These are phyloP conservation scores for Ganoderma lucidum DNA, from an alignment of 1,284 basidiomycete species.

Conservation along the genomic window DNA sequence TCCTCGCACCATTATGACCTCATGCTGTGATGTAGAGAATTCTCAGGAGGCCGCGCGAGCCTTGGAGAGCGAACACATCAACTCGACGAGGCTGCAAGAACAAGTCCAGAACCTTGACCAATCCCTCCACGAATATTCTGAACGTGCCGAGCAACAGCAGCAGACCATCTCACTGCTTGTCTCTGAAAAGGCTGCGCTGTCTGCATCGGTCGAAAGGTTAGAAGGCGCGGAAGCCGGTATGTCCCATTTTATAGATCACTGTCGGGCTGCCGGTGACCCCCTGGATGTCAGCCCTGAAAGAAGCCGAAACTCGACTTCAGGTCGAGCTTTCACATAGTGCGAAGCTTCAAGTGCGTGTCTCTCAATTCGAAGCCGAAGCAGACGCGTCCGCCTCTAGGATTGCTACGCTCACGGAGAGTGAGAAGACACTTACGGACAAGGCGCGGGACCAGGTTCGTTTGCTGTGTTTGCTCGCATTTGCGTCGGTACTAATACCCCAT, in stretches of 20 bases:
- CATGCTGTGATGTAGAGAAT: slow-evolving; percentile 24
- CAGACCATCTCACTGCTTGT: slow-evolving; percentile 50
- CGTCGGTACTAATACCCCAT: not conserved
- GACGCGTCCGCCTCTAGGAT: slow-evolving; percentile 44
- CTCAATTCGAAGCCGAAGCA: slow-evolving; percentile 50
- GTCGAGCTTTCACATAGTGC: slow-evolving; percentile 51
- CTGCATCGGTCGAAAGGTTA: slow-evolving; percentile 43
- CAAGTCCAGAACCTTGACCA: slow-evolving; percentile 37
- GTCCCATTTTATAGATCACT: not conserved
- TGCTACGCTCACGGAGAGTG: slow-evolving; percentile 53
- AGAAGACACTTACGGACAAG: slow-evolving; percentile 64
- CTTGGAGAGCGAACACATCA: slow-evolving; percentile 33
- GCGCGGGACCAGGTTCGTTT: slow-evolving; percentile 66
- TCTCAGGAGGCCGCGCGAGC: slow-evolving; percentile 27
- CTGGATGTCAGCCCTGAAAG: slow-evolving; percentile 52
- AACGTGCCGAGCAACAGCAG: slow-evolving; percentile 42
- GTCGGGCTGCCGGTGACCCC: not conserved
- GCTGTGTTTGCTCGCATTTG: not conserved
- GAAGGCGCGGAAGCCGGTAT: slow-evolving; percentile 45
- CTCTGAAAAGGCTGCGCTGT: slow-evolving; percentile 46
- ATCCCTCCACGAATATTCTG: slow-evolving; percentile 34
- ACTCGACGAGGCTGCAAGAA: slow-evolving; percentile 30
- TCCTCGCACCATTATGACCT: slow-evolving; percentile 3
- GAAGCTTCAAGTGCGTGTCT: slow-evolving; percentile 51
- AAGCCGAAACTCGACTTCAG: slow-evolving; percentile 52